These are phyloP conservation scores for Globisporangium carolinianum DNA, from an alignment of 352 stramenopile species.

Conservation along the genomic window DNA sequence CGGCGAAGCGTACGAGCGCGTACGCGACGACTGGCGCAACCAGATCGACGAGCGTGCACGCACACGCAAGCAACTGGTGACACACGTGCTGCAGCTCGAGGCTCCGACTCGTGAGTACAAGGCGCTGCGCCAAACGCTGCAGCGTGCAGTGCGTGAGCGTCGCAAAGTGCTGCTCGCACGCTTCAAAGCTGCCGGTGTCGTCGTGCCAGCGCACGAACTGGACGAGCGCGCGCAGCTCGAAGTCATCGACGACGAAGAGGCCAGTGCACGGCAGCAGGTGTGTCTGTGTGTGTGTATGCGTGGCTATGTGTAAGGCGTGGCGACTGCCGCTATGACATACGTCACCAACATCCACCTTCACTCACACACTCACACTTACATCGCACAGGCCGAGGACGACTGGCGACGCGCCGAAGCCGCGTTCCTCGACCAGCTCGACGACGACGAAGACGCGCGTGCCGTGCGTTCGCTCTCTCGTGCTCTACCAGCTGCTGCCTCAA, in stretches of 20 bases:
- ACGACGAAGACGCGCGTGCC: constrained; percentile 32
- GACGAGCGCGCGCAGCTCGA: constrained; percentile 49
- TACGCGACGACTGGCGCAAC: constrained; percentile 39
- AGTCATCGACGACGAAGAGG: constrained; percentile 38
- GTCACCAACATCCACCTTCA: no score
- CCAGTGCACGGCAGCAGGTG: constrained; percentile 34
- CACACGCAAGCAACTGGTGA: constrained; percentile 23
- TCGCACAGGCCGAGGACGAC: constrained; percentile 27
- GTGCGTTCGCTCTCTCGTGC: constrained; percentile 17
- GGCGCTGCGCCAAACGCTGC: constrained; percentile 30
- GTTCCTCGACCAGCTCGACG: constrained; percentile 43
- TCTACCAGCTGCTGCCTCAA: not conserved
- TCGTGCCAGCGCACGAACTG: constrained; percentile 34
- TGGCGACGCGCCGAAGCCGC: constrained; percentile 45
- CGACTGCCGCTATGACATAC: no score
- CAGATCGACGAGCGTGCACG: constrained; percentile 23
- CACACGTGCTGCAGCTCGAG: constrained; percentile 46
- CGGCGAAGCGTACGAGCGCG: constrained; percentile 22
- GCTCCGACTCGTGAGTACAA: constrained; percentile 41
- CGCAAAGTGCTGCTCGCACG: constrained; percentile 33
- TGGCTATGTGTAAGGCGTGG: no score
- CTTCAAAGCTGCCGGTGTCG: constrained; percentile 39
- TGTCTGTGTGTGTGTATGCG: constrained; percentile 2
- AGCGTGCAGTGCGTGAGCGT: constrained; percentile 20
- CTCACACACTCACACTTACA: no score